phyloP scores from a whole-genome alignment of 768 basidiomycete species.

The Rhodotorula taiwanensis region DNA sequence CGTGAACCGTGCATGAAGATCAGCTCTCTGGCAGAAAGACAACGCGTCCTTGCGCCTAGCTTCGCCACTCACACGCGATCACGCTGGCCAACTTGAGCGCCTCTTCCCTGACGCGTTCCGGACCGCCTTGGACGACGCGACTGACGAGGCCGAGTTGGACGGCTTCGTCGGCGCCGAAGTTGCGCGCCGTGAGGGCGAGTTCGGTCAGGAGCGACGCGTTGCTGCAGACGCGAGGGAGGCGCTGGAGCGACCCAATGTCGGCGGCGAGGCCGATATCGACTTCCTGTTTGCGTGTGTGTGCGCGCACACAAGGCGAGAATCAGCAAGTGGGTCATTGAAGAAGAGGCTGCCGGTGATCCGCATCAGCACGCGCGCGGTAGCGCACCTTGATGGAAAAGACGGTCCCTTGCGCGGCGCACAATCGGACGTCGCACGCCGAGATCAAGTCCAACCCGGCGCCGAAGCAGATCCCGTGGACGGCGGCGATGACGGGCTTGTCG shows the following conservation, averaged over 20 bases:
- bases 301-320: conserved; percentile 58
- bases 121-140: conserved; percentile 59
- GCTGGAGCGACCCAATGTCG: conserved; percentile 78
- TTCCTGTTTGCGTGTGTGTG: conserved; percentile 65
- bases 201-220: conserved; percentile 68
- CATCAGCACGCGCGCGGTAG: background rate
- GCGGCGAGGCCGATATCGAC: conserved; percentile 80
- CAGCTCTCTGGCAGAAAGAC: background rate
- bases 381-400: conserved; percentile 67
- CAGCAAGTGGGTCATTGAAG: too few relatives aligned
- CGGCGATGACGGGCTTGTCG: conserved; percentile 73
- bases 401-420: conserved; percentile 53
- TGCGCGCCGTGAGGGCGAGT: conserved; percentile 64
- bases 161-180: conserved; percentile 66
- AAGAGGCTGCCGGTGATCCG: background rate
- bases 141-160: conserved; percentile 66
- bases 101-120: conserved; percentile 58
- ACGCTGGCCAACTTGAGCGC: conserved; percentile 61
- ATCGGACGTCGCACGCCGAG: conserved; percentile 69
- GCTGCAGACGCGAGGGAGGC: conserved; percentile 67
- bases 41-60: background rate
- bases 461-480: conserved; percentile 65
- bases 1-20: background rate
- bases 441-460: conserved; percentile 73
- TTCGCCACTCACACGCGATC: conserved; percentile 51